phyloP scores from a whole-genome alignment of 2,329 filamentous ascomycete genomes.

The Scopulariopsis brevicaulis region DNA sequence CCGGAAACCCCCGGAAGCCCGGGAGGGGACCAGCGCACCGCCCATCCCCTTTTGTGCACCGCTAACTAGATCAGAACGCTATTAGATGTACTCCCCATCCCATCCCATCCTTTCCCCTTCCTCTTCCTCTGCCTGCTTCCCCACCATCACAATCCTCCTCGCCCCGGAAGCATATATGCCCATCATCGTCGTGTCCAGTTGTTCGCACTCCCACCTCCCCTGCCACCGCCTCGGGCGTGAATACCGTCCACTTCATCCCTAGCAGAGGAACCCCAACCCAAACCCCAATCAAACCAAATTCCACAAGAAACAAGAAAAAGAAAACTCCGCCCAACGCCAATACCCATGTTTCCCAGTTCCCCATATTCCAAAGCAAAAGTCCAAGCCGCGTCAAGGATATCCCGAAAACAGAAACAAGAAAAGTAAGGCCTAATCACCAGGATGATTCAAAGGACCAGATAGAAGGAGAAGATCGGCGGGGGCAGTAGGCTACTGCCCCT shows the following conservation, averaged over 20 bases:
- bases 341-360: neutral
- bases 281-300: neutral
- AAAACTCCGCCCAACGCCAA: neutral
- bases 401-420: neutral
- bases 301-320: neutral
- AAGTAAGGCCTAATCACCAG: neutral
- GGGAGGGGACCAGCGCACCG: neutral
- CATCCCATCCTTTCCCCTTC: neutral
- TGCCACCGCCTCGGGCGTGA: too few relatives aligned
- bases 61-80: neutral
- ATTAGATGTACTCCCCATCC: neutral
- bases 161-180: neutral
- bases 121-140: neutral
- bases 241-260: neutral
- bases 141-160: neutral
- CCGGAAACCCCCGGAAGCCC: neutral
- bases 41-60: neutral
- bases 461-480: too few relatives aligned
- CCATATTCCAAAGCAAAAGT: neutral
- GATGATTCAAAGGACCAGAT: neutral
- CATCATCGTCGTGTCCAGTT: neutral
- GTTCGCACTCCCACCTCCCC: too few relatives aligned
- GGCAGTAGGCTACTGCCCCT: too few relatives aligned
- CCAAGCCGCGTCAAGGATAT: neutral
- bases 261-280: neutral